A percentile compares a stretch with the other conserved stretches of the same genome.
Conservation (phyloP, 1,284 basidiomycete species). For the Malassezia vespertilionis region DNA sequence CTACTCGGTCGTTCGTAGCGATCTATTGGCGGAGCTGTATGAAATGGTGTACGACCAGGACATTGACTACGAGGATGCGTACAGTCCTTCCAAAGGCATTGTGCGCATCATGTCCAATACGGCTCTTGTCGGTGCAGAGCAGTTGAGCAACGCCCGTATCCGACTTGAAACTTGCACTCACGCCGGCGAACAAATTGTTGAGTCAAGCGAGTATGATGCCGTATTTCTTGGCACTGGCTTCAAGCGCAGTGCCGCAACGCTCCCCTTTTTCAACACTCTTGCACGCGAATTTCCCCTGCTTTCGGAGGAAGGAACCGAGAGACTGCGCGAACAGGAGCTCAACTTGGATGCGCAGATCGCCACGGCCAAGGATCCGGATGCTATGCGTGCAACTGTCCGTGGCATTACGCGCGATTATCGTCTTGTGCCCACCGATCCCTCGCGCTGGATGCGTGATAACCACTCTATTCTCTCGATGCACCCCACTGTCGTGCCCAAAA, state of each 20-base stretch:
- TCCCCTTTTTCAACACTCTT: slow-evolving; percentile 31
- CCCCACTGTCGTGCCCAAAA: not conserved
- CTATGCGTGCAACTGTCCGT: slow-evolving; percentile 25
- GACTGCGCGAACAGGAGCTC: slow-evolving; percentile 24
- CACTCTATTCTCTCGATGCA: not conserved
- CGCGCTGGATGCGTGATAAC: slow-evolving; percentile 2
- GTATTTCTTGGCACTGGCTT: slow-evolving; percentile 45
- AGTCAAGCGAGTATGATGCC: slow-evolving; percentile 27
- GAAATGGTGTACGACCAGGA: slow-evolving; percentile 41
- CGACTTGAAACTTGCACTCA: slow-evolving; percentile 16
- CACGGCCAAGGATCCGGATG: slow-evolving; percentile 26
- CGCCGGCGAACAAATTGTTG: slow-evolving; percentile 8
- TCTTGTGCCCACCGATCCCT: slow-evolving; percentile 22
- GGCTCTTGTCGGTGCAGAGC: slow-evolving; percentile 17
- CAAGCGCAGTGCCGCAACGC: slow-evolving; percentile 21
- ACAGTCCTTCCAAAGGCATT: slow-evolving; percentile 20
- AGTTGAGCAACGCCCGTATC: not conserved
- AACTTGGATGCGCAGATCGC: slow-evolving; percentile 16
- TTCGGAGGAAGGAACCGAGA: slow-evolving; percentile 17
- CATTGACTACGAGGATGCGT: slow-evolving; percentile 33
- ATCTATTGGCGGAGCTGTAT: slow-evolving; percentile 37
- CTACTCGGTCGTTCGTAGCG: slow-evolving; percentile 40
- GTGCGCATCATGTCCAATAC: slow-evolving; percentile 20
- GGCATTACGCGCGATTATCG: slow-evolving; percentile 45
- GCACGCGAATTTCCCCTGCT: slow-evolving; percentile 30